Evolutionary conservation across 2,329 filamentous ascomycete genomes (phyloP).

Genomic region (Orbilia javanica): DNA sequence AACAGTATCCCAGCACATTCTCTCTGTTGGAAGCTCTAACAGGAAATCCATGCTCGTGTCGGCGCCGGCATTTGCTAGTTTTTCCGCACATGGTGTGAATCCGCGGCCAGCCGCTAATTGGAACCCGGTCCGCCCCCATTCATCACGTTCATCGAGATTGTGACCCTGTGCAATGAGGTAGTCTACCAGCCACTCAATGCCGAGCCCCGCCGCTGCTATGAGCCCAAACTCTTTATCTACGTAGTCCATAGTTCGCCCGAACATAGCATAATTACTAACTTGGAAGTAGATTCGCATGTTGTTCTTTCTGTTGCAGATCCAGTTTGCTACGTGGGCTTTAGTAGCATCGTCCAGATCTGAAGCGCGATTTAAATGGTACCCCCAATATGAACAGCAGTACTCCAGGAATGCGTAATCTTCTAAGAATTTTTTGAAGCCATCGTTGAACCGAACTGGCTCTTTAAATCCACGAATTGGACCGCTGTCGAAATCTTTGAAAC

Average conservation of each 20-base stretch:
- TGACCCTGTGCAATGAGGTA: constrained; percentile 19
- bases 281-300: constrained; percentile 21
- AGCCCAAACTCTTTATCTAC: constrained; percentile 20
- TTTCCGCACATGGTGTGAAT: not conserved
- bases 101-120: not conserved
- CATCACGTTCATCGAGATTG: constrained; percentile 24
- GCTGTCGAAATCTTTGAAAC: constrained; percentile 31
- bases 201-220: not conserved
- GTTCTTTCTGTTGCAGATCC: constrained; percentile 21
- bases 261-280: not conserved
- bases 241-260: not conserved
- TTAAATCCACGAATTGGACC: constrained; percentile 18
- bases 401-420: constrained; percentile 28
- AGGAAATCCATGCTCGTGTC: not conserved
- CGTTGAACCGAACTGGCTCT: not conserved
- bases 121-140: constrained; percentile 10
- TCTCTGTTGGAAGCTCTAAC: not conserved
- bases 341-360: constrained; percentile 25
- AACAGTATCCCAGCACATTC: not conserved
- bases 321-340: constrained; percentile 2
- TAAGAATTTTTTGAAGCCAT: constrained; percentile 20
- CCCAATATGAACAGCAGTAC: constrained; percentile 22
- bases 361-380: constrained; percentile 2
- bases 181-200: constrained; percentile 15
- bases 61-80: constrained; percentile 2